These are phyloP conservation scores for Pseudocercospora musae DNA, from an alignment of 2,329 filamentous ascomycete genomes.

Conservation along the genomic window DNA sequence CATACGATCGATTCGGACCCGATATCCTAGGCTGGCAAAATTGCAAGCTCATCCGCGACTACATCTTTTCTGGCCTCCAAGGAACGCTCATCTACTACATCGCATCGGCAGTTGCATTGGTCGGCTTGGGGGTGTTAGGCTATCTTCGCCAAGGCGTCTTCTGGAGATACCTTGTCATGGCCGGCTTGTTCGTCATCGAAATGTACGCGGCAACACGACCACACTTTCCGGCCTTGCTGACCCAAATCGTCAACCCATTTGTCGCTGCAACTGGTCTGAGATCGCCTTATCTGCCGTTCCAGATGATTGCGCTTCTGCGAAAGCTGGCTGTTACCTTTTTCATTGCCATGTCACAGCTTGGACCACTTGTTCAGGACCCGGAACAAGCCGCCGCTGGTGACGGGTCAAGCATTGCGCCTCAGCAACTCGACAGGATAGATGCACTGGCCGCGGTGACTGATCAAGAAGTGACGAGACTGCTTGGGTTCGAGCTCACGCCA, in stretches of 20 bases:
- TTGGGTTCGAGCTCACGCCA: constrained; percentile 77
- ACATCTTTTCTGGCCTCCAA: constrained; percentile 64
- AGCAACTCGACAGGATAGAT: constrained; percentile 67
- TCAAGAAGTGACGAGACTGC: constrained; percentile 64
- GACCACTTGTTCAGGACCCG: constrained; percentile 57
- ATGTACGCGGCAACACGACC: constrained; percentile 56
- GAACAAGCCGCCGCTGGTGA: constrained; percentile 13
- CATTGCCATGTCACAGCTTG: constrained; percentile 78
- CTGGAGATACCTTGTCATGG: constrained; percentile 53
- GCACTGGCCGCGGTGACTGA: constrained; percentile 59
- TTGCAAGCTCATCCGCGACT: constrained; percentile 69
- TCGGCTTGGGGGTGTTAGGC: constrained; percentile 61
- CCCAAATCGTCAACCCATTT: constrained; percentile 49
- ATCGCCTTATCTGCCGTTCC: constrained; percentile 75
- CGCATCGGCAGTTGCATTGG: constrained; percentile 56
- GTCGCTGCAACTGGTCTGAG: constrained; percentile 43
- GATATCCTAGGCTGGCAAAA: constrained; percentile 64
- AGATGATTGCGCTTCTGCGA: constrained; percentile 71
- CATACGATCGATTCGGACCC: constrained; percentile 85
- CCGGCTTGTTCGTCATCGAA: constrained; percentile 56
- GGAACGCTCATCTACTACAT: constrained; percentile 60
- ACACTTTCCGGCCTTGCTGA: constrained; percentile 43
- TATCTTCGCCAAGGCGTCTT: constrained; percentile 65
- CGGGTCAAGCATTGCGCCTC: constrained; percentile 44
- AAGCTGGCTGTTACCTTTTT: constrained; percentile 74